These are phyloP conservation scores for Melaleuca quinquenervia DNA, from an alignment of 345 rosid species.

Conservation along the genomic window DNA sequence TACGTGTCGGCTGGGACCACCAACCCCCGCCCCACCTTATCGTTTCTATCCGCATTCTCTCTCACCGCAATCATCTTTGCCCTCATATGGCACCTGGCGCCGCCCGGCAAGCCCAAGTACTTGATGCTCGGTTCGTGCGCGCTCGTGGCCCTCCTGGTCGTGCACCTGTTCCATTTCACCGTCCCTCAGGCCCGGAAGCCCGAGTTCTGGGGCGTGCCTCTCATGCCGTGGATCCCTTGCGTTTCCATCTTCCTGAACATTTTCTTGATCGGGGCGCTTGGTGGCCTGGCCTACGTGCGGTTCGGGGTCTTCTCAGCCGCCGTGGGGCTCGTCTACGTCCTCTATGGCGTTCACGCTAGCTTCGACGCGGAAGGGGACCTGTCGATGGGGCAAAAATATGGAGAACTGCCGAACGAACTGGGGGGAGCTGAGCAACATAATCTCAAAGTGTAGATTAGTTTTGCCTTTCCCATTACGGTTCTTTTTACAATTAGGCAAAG, in stretches of 20 bases:
- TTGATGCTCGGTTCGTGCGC: constrained; percentile 37
- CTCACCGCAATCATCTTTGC: constrained; percentile 50
- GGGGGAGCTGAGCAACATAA: constrained; percentile 16
- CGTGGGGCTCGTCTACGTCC: constrained; percentile 50
- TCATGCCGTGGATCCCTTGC: constrained; percentile 91
- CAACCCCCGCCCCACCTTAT: constrained; percentile 64
- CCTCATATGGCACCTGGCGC: constrained; percentile 55
- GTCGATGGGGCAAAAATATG: constrained; percentile 25
- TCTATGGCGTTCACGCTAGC: constrained; percentile 91
- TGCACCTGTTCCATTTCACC: constrained; percentile 32
- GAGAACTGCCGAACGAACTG: constrained; percentile 24
- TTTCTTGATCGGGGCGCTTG: constrained; percentile 68
- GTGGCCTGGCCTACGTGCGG: constrained; percentile 53
- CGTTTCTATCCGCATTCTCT: constrained; percentile 56
- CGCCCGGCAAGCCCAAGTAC: constrained; percentile 40
- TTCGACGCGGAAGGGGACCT: constrained; percentile 59
- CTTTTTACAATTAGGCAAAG: not conserved
- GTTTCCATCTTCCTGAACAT: constrained; percentile 73
- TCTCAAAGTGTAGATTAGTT: constrained; percentile 21
- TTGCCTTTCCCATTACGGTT: too few species aligned
- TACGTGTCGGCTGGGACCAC: constrained; percentile 58
- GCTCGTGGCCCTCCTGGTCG: constrained; percentile 25
- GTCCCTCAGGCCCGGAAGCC: constrained; percentile 69
- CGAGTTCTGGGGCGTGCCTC: constrained; percentile 81
- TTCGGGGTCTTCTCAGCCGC: constrained; percentile 61